These are phyloP conservation scores for Colletotrichum sp. DNA, from an alignment of 2,329 filamentous ascomycete species.

Conservation along the genomic window DNA sequence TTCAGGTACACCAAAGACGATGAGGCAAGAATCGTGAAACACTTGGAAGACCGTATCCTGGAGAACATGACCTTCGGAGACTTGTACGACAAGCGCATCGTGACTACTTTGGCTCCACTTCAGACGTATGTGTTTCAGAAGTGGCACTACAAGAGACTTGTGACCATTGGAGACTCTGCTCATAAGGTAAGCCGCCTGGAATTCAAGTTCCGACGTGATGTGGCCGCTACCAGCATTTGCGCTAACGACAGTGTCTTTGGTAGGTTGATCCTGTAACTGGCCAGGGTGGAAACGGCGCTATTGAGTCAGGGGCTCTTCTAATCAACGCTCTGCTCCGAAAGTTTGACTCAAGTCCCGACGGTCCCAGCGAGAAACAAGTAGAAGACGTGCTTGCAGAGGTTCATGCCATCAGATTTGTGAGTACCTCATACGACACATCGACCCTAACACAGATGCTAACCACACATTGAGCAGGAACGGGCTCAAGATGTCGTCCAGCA, in stretches of 20 bases:
- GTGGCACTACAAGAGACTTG: slow-evolving; percentile 41
- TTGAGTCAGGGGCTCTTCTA: slow-evolving; percentile 26
- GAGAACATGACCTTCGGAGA: slow-evolving; percentile 30
- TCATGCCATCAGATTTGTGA: not conserved
- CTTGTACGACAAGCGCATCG: slow-evolving; percentile 30
- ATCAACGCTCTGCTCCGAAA: slow-evolving; percentile 16
- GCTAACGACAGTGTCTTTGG: not conserved
- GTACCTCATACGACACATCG: not conserved
- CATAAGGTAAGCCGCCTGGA: slow-evolving; percentile 37
- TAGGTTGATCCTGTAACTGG: slow-evolving; percentile 26
- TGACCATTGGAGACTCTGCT: slow-evolving; percentile 43
- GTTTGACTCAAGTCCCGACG: not conserved
- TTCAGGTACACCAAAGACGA: slow-evolving; percentile 33
- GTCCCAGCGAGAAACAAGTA: not conserved
- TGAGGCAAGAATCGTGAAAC: slow-evolving; percentile 27
- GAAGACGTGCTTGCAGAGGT: not conserved
- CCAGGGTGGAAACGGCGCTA: slow-evolving; percentile 28
- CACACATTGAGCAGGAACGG: not conserved
- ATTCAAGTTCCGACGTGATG: fast-evolving
- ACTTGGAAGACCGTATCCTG: slow-evolving; percentile 22
- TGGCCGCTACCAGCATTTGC: not conserved
- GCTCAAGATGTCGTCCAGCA: not conserved
- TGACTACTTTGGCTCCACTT: slow-evolving; percentile 26
- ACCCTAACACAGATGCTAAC: not conserved
- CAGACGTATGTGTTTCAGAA: slow-evolving; percentile 37